A percentile compares a stretch with the other conserved stretches of the same genome.
Conservation (phyloP, 2,329 filamentous ascomycete genomes). For the Cryphonectria radicalis region DNA sequence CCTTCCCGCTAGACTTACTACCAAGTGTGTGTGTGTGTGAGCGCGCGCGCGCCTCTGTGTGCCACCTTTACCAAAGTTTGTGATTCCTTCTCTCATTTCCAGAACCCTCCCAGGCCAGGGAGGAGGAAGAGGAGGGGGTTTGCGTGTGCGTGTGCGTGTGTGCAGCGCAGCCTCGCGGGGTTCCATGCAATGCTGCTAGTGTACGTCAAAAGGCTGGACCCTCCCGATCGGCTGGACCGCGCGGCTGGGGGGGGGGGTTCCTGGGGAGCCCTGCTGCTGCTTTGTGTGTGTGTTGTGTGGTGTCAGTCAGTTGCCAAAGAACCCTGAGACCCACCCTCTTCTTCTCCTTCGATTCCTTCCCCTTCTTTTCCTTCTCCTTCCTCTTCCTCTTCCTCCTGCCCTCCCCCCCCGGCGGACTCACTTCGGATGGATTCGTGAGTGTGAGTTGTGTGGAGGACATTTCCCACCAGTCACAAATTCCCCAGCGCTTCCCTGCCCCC, state of each 20-base stretch:
- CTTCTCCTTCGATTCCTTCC: not conserved
- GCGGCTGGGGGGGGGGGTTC: not conserved
- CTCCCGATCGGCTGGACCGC: slow-evolving; percentile 2
- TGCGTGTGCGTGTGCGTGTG: no score
- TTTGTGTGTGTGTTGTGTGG: not conserved
- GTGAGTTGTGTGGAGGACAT: not conserved
- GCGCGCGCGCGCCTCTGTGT: not conserved
- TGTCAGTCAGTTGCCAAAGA: not conserved
- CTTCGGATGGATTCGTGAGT: not conserved
- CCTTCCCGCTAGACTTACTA: not conserved
- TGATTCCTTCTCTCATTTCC: not conserved
- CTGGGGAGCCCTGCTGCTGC: not conserved
- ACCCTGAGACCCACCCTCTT: slow-evolving; percentile 1
- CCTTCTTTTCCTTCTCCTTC: no score
- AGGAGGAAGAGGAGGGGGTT: not conserved
- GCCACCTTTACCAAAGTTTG: not conserved
- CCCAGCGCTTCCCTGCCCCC: not conserved
- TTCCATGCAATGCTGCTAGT: not conserved
- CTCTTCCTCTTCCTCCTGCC: not conserved
- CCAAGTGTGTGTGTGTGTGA: not conserved
- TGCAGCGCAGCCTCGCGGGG: slow-evolving; percentile 11
- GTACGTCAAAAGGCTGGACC: not conserved
- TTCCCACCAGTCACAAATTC: slow-evolving; percentile 5
- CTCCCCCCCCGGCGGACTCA: not conserved
- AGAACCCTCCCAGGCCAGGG: slow-evolving; percentile 5